Evolutionary conservation across 1,284 basidiomycete species (phyloP), one percentile per base, ranked within the genome.

Genomic region (Tylopilus sp.): DNA sequence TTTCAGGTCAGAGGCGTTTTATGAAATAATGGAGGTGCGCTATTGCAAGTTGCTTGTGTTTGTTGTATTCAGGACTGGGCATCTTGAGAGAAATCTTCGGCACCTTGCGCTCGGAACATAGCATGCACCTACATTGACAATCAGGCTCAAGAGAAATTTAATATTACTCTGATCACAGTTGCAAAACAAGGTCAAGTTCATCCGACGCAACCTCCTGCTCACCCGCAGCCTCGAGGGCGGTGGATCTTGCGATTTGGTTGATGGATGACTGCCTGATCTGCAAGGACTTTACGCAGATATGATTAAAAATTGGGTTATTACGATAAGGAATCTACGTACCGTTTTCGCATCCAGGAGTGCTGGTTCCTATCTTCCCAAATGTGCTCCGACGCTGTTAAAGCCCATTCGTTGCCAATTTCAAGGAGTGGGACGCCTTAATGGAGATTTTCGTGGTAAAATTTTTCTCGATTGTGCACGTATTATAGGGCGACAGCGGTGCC

Each of bases 101-200:
- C 9, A 13, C n/a, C n/a, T 41, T 3, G 32, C 18, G 41, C 16
- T 41, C 15, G 13, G 19, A 19, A 33, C 24, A 38, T 32, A 16
- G 39, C 6, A 24, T 54, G 38, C 19, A 52, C 47, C 26, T 22
- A 61, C 62, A 36, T 63, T 61, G 47, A 63, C 24, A 16, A 63
- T n/a, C n/a, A n/a, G n/a, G n/a, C n/a, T 53, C 58, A 56, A 61
- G 6, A 63, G 58, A 61, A 63, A 32, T 29, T 51, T n/a, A 36
- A 13, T 61, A 44, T 63, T 53, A 26, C n/a, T 55, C 32, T 16
- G 53, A 44, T 61, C 29, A 3, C 53, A 13, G n/a, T 61, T 36
- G 39, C 38, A 41, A n/a, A 63, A 61, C 29, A 55, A 63, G 49
- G 36, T 63, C 62, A 22, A 39, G 53, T 39, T 63, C 57, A 19